Base-by-base conservation (phyloP, 2,329 filamentous ascomycete genomes). In the Ophiostoma sp. region DNA sequence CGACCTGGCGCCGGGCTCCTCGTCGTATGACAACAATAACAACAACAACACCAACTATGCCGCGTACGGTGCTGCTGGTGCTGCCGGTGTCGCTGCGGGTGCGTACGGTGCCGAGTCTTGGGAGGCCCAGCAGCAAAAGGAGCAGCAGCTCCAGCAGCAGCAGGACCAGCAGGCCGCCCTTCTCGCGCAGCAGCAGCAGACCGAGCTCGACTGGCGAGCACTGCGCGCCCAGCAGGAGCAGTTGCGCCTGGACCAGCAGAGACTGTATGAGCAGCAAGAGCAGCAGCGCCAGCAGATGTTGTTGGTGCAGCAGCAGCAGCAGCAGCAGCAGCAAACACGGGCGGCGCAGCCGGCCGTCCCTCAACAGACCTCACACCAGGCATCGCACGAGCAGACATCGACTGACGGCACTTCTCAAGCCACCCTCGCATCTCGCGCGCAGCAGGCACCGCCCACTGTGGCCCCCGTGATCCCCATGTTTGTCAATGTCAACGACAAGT, bases 401-500 rank as follows among this genome's bases (percentile, higher is more conserved):
- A 15, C 31, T 12, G 31, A 36, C 2, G 31, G 31, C 57, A 36
- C 57, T 3, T 36, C 31, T 19, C 57, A 61, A 9, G 57, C 57
- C 8, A 28, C 45, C 25, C 48, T 69, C 22, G 48, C 66, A 17
- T 36, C 45, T 31, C 66, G 19, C 3, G 50, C 68, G 2, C 50
- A 42, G 48, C 55, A 61, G 39, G 55, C 55, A 3, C n/a, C 70
- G 8, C 3, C 57, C 3, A 31, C 36, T 0, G 57, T 28, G 9
- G 31, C 70, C 6, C 57, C 70, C 8, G 70, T 64, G 31, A 66
- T 72, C 42, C 70, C 70, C 42, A 72, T 72, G 59, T 72, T 72
- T 72, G 45, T 50, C 70, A n/a, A 64, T 19, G n/a, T 42, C 52
- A 45, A 42, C 50, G 48, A 69, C 9, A 55, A 59, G 66, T 19